A percentile compares a stretch with the other conserved stretches of the same genome.
These are phyloP conservation scores for Dryadomyces quercivorus DNA, from an alignment of 2,329 filamentous ascomycete species.

Conservation along the genomic window DNA sequence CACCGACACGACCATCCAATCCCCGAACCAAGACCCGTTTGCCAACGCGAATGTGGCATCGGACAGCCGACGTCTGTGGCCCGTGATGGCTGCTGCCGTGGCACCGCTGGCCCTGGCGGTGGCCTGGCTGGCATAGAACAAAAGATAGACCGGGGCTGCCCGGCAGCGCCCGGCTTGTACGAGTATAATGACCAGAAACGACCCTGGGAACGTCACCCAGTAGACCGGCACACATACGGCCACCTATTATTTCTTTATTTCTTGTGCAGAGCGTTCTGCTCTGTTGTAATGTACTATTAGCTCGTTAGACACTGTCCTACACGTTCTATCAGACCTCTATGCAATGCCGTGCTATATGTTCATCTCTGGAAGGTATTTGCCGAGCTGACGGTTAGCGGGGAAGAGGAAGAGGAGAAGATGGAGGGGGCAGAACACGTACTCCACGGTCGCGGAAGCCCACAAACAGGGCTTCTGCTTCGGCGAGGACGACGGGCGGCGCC, in stretches of 20 bases:
- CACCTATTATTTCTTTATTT: background rate
- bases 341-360: background rate
- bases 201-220: background rate
- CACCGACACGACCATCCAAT: conserved; percentile 2
- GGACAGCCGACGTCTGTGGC: background rate
- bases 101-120: background rate
- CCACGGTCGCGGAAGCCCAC: conserved; percentile 32
- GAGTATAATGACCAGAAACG: background rate
- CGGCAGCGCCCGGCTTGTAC: background rate
- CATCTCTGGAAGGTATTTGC: background rate
- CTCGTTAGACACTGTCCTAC: too few species aligned
- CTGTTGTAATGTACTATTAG: background rate
- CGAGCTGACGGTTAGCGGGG: background rate
- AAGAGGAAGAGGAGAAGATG: background rate
- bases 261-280: too few species aligned
- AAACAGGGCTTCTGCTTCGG: conserved; percentile 77
- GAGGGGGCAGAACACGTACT: conserved; percentile 33
- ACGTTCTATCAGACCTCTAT: too few species aligned
- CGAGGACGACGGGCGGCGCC: conserved; percentile 54
- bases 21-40: conserved; percentile 12
- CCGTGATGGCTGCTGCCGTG: background rate
- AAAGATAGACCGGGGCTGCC: background rate
- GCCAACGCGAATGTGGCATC: conserved; percentile 3
- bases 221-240: background rate
- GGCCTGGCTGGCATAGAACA: background rate